Evolutionary conservation across 805 yeast species (phyloP).

Genomic region (Candida peoriensis): DNA sequence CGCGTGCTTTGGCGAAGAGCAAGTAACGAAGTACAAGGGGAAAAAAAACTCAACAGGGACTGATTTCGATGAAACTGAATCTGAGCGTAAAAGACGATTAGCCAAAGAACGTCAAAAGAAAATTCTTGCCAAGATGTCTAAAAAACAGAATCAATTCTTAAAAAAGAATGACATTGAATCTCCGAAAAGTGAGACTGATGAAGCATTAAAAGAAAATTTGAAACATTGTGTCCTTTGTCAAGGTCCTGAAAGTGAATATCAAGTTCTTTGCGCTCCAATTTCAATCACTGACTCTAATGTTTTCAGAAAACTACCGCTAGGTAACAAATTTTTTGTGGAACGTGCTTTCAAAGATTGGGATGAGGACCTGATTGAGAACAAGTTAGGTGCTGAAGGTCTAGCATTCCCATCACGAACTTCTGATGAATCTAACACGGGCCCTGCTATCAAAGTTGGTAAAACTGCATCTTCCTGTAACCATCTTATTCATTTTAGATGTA

Average conservation of each 20-base stretch:
- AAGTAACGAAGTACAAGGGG: slow-evolving; percentile 44
- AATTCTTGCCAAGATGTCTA: slow-evolving; percentile 57
- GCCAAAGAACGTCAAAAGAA: slow-evolving; percentile 60
- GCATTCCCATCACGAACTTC: slow-evolving; percentile 16
- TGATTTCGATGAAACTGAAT: slow-evolving; percentile 43
- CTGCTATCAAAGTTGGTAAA: slow-evolving; percentile 6
- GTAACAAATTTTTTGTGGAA: slow-evolving; percentile 1
- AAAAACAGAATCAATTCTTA: slow-evolving; percentile 72
- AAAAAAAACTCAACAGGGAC: slow-evolving; percentile 37
- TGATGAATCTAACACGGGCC: neutral
- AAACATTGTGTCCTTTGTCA: slow-evolving; percentile 58
- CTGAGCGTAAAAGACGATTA: slow-evolving; percentile 48
- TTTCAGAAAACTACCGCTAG: slow-evolving; percentile 18
- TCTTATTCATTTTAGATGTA: slow-evolving; percentile 83
- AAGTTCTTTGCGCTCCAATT: slow-evolving; percentile 56
- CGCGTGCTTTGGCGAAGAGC: slow-evolving; percentile 53
- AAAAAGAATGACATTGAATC: slow-evolving; percentile 39
- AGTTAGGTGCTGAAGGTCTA: slow-evolving; percentile 25
- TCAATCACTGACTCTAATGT: slow-evolving; percentile 35
- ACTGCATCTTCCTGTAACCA: slow-evolving; percentile 76
- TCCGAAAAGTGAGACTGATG: slow-evolving; percentile 29
- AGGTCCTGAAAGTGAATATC: slow-evolving; percentile 39
- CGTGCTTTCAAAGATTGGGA: slow-evolving; percentile 20
- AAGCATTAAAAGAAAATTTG: slow-evolving; percentile 14
- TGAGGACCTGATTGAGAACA: slow-evolving; percentile 15